Evolutionary conservation across 2,329 filamentous ascomycete genomes (phyloP).

Genomic region (Arthroderma sp.): DNA sequence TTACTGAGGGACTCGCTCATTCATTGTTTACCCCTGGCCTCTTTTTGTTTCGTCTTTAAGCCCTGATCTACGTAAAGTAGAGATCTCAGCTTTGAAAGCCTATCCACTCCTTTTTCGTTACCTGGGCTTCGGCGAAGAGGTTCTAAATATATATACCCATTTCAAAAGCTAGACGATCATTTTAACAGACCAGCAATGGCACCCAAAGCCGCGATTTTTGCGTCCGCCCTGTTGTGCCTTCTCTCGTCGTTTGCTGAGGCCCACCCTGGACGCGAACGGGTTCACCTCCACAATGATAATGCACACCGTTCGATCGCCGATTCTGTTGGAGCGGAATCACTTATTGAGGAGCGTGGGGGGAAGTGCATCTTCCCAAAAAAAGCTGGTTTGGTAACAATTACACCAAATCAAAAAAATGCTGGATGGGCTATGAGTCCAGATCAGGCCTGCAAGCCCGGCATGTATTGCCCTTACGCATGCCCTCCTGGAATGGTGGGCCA

Average conservation of each 20-base stretch:
- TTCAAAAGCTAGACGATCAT: too few species aligned
- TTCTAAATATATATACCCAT: too few species aligned
- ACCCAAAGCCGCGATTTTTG: neutral
- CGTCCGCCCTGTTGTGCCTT: conserved; percentile 1
- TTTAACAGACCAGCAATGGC: too few species aligned
- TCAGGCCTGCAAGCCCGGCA: conserved; percentile 51
- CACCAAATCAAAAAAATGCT: conserved; percentile 49
- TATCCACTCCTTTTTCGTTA: too few species aligned
- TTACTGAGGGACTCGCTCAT: too few species aligned
- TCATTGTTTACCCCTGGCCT: too few species aligned
- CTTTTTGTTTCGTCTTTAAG: too few species aligned
- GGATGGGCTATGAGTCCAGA: conserved; percentile 74
- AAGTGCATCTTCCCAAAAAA: conserved; percentile 54
- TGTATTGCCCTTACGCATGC: conserved; percentile 66
- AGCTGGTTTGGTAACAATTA: conserved; percentile 54
- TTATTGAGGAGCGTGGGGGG: conserved; percentile 40
- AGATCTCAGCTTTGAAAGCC: too few species aligned
- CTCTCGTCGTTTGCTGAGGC: neutral
- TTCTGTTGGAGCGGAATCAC: conserved; percentile 14
- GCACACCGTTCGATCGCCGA: conserved; percentile 9
- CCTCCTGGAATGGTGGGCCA: conserved; percentile 61
- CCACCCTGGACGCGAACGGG: neutral
- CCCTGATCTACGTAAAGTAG: too few species aligned
- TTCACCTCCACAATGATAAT: conserved; percentile 15
- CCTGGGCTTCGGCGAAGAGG: too few species aligned